Percentiles rank a stretch among this genome's conserved stretches.
Evolutionary conservation across 805 yeast species (phyloP).

Genomic region (Pichia manshurica): DNA sequence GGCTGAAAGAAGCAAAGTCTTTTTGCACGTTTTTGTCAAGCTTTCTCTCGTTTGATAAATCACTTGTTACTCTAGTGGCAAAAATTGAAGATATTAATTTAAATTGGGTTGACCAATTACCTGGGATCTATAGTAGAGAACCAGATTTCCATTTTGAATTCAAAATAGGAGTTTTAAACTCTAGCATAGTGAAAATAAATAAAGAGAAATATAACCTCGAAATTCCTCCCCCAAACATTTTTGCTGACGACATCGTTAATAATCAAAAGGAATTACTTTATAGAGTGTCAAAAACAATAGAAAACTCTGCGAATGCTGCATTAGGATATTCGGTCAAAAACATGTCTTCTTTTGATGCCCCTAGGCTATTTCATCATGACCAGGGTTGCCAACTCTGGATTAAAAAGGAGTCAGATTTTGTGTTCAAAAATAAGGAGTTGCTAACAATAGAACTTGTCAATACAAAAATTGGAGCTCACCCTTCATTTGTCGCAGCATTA

Average conservation of each 20-base stretch:
- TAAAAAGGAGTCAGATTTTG: conserved; percentile 31
- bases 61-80: conserved; percentile 34
- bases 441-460: conserved; percentile 44
- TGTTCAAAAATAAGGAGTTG: conserved; percentile 30
- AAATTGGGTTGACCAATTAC: not conserved
- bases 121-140: conserved; percentile 26
- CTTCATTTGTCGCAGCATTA: conserved; percentile 38
- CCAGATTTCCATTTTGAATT: conserved; percentile 42
- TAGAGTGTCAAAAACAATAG: conserved; percentile 22
- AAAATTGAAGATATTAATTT: not conserved
- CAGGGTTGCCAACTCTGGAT: conserved; percentile 47
- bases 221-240: conserved; percentile 32
- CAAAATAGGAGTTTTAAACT: conserved; percentile 12
- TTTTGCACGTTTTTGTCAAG: conserved; percentile 29
- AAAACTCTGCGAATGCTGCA: conserved; percentile 26
- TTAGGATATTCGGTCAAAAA: conserved; percentile 32
- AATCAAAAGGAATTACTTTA: conserved; percentile 25
- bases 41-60: conserved; percentile 28
- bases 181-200: not conserved
- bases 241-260: conserved; percentile 31
- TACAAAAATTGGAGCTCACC: conserved; percentile 28
- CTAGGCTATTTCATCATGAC: conserved; percentile 34
- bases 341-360: conserved; percentile 24
- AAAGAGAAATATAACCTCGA: conserved; percentile 1
- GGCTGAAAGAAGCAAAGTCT: conserved; percentile 36